Conservation (phyloP, 148 eudicot species). For the Salicornia ramosissima region DNA sequence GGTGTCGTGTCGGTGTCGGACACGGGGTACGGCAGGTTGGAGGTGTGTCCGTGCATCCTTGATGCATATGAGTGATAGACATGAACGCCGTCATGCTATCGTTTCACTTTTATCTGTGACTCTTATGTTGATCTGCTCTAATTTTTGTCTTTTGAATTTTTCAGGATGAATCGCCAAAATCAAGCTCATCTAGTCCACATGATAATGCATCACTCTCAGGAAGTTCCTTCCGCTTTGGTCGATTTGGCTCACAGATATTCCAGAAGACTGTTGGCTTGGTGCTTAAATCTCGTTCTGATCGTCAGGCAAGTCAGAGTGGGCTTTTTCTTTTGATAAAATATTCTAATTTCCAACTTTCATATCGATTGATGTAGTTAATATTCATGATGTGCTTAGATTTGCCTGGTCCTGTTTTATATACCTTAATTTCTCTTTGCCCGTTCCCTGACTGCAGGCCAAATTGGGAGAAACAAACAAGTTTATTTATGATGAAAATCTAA, state of each 20-base stretch:
- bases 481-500: conserved; percentile 77
- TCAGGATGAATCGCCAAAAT: conserved; percentile 49
- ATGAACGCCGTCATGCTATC: neutral
- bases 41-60: too few species aligned
- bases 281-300: conserved; percentile 55
- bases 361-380: neutral
- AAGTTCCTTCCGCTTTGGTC: conserved; percentile 60
- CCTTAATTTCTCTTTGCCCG: neutral
- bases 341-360: neutral
- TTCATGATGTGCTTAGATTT: neutral
- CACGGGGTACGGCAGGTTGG: too few species aligned
- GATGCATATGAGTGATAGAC: too few species aligned
- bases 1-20: too few species aligned
- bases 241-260: conserved; percentile 71
- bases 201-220: conserved; percentile 36
- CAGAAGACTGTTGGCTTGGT: conserved; percentile 82
- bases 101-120: neutral
- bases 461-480: conserved; percentile 77
- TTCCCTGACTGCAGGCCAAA: conserved; percentile 55
- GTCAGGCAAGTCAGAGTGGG: conserved; percentile 44
- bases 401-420: neutral
- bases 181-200: conserved; percentile 35
- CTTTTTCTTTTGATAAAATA: neutral
- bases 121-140: neutral
- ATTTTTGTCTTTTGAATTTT: neutral